Conservation (phyloP, 768 basidiomycete species). For the Serendipita sp. region DNA sequence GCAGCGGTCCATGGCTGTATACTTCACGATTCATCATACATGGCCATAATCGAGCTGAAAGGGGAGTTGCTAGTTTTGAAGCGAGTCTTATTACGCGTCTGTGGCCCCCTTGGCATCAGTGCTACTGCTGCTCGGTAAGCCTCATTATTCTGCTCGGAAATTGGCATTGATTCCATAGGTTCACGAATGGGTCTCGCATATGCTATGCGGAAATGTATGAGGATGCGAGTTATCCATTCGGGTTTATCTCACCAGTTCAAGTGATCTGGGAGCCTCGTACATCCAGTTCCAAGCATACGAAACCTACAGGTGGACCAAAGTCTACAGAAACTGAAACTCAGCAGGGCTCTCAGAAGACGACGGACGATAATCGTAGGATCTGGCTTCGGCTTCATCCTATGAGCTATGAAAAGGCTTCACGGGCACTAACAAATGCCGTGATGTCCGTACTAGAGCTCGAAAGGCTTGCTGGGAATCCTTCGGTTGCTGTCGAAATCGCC, state of each 20-base stretch:
- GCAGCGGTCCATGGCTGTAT: constrained; percentile 75
- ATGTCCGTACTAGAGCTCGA: constrained; percentile 14
- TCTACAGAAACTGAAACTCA: constrained; percentile 20
- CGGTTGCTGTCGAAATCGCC: constrained; percentile 35
- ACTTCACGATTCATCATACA: constrained; percentile 82
- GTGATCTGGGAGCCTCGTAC: constrained; percentile 52
- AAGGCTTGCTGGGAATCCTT: constrained; percentile 16
- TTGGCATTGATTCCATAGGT: constrained; percentile 27
- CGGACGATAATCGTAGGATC: constrained; percentile 27
- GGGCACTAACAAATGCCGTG: constrained; percentile 32
- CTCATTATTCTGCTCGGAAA: not conserved
- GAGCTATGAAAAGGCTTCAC: constrained; percentile 40
- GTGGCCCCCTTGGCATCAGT: constrained; percentile 46
- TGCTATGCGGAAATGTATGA: constrained; percentile 55
- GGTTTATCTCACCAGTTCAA: constrained; percentile 50
- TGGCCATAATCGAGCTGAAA: constrained; percentile 53
- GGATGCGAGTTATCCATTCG: constrained; percentile 45
- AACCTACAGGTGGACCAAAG: constrained; percentile 9
- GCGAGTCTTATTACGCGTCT: constrained; percentile 34
- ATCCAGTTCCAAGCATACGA: not conserved
- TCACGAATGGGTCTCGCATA: constrained; percentile 44
- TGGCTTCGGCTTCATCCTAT: constrained; percentile 77
- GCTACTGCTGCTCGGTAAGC: constrained; percentile 47
- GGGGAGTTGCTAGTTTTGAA: constrained; percentile 45
- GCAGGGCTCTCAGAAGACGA: not conserved